Base-by-base conservation (phyloP, 768 basidiomycete genomes). In the Guyanaporus albipodus region DNA sequence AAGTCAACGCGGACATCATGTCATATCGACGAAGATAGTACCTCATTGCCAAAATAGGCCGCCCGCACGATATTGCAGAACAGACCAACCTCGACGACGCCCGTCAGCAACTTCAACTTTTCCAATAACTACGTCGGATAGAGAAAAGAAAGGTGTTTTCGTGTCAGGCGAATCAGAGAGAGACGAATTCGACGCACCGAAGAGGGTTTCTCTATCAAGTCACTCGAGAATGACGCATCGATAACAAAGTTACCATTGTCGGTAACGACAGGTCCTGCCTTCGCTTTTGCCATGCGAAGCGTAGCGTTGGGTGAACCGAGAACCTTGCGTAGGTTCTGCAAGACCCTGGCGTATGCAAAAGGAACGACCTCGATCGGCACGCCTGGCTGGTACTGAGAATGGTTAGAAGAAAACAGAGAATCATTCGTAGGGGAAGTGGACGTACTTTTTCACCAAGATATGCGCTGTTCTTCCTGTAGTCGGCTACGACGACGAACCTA, bases 181-280 rank as follows among this genome's bases (percentile, higher is more conserved):
- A 7, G 8, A 31, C 7, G 34, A 0, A 9, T 14, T 4, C 0
- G 10, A 31, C 53, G 17, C 29, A 91, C 87, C 49, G 69, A 69
- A 34, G 70, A 71, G 1, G 92, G 89, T 27, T 88, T 73, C 54
- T 69, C 62, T 77, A 95, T 84, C 58, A 74, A 61, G 29, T 83
- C 78, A 46, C 71, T 74, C 12, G 78, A 71, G 69, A 97, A 98
- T 1, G 92, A 91, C 14, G 96, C 96, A 60, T 99, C 96, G 54
- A 99, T 95, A 55, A 97, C 77, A 66, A 99, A 98, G 70, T 96
- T 97, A 18, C 91, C 91, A 56, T 99, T 99, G 66, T 99, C 96
- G 4, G 90, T 79, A 15, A 99, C 95, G 33, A 99, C 90, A 10
- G 95, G 96, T 8, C 96, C 95, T 37, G 94, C 94, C 68, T 89